Evolutionary conservation across 2,329 filamentous ascomycete species (phyloP), one percentile per base, ranked within the genome.

Genomic region (Didymella pinodella): DNA sequence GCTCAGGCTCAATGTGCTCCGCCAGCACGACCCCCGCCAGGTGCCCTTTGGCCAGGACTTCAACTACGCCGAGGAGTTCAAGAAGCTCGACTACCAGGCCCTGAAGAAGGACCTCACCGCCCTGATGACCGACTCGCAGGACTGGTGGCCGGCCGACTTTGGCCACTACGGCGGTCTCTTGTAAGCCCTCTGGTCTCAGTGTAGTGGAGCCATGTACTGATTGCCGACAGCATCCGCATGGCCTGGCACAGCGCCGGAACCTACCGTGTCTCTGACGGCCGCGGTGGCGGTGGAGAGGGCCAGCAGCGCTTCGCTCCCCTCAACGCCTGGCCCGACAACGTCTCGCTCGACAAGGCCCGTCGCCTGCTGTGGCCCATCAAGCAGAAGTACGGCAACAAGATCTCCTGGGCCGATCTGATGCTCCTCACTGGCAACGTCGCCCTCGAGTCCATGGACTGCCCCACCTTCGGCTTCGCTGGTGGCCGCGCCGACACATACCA

Each of bases 251-350:
- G 87, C 65, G 86, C 90, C 26, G 90, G 90, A 61, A 93, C 90
- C 49, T 92, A 93, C 80, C 89, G 90, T 70, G 86, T 90, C 72
- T 83, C 82, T 51, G 90, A 93, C 67, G 90, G 90, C 36, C 89
- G 90, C 61, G 90, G 90, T 55, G 90, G 90, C 59, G 88, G 86
- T 70, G 90, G 89, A 53, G 81, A 86, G 70, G 90, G 89, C 57
- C 90, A 92, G 79, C 90, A 93, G 79, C 87, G 90, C 40, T 93
- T 93, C 69, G 90, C 90, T 52, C 90, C 90, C 6, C 86, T 93
- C 74, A 92, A 92, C 84, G 87, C 87, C 81, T 93, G 90, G 90
- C 90, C 90, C 41, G 90, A 93, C 79, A 93, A 93, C 66, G 88
- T 87, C 71, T 88, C 83, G 68, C 84, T 93, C 53, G 90, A 93